Evolutionary conservation across 2,329 filamentous ascomycete genomes (phyloP).

Genomic region (Venturia pyrina): DNA sequence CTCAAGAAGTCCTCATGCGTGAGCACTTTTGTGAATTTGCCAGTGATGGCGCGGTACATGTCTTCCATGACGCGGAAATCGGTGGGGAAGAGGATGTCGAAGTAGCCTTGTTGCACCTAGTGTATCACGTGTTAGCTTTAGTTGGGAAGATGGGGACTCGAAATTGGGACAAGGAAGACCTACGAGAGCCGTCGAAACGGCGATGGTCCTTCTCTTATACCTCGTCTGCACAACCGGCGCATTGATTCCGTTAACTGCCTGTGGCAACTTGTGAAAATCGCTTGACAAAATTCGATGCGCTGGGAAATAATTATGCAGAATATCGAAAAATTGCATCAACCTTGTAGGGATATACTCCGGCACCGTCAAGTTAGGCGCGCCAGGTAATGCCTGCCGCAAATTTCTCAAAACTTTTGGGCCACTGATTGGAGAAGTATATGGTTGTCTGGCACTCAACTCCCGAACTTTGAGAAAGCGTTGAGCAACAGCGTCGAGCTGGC

Average conservation of each 20-base stretch:
- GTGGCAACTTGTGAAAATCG: slow-evolving; percentile 80
- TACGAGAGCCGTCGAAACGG: slow-evolving; percentile 83
- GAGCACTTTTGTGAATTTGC: slow-evolving; percentile 75
- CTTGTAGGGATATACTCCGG: slow-evolving; percentile 93
- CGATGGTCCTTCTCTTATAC: slow-evolving; percentile 76
- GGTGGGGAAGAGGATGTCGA: slow-evolving; percentile 97
- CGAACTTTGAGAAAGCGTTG: slow-evolving; percentile 42
- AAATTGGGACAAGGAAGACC: slow-evolving; percentile 26
- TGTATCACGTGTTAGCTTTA: slow-evolving; percentile 10
- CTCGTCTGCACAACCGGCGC: slow-evolving; percentile 94
- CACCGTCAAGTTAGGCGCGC: slow-evolving; percentile 52
- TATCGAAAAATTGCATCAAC: slow-evolving; percentile 93
- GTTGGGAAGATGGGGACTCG: neutral
- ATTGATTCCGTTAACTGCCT: slow-evolving; percentile 75
- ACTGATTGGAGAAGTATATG: slow-evolving; percentile 55
- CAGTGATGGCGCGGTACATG: slow-evolving; percentile 86
- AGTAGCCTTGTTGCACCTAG: slow-evolving; percentile 94
- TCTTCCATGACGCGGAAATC: slow-evolving; percentile 86
- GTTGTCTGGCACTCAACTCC: slow-evolving; percentile 56
- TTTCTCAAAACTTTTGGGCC: slow-evolving; percentile 51
- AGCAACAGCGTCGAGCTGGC: slow-evolving; percentile 51
- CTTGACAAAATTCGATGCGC: slow-evolving; percentile 79
- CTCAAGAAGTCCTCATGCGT: slow-evolving; percentile 86
- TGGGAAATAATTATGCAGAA: slow-evolving; percentile 80
- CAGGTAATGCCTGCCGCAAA: slow-evolving; percentile 28